Evolutionary conservation across 805 yeast species (phyloP).

Genomic region (Sugiyamaella smithiae): DNA sequence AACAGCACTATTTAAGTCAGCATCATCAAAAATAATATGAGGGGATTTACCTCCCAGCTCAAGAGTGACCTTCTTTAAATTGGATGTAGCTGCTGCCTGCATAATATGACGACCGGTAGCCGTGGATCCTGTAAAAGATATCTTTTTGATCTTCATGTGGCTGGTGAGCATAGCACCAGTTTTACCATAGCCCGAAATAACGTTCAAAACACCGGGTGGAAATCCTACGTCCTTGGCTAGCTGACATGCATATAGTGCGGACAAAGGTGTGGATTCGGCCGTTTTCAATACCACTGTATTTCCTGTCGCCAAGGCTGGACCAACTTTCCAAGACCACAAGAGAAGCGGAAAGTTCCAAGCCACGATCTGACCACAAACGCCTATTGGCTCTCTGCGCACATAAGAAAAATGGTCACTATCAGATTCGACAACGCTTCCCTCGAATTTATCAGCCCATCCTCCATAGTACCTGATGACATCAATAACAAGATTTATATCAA

Average conservation of each 20-base stretch:
- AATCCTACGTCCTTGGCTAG: conserved; percentile 63
- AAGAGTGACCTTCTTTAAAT: conserved; percentile 83
- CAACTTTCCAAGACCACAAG: conserved; percentile 79
- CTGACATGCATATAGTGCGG: conserved; percentile 58
- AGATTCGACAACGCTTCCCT: conserved; percentile 60
- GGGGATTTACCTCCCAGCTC: conserved; percentile 98
- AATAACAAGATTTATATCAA: conserved; percentile 57
- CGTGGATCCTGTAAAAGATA: conserved; percentile 94
- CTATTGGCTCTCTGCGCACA: conserved; percentile 65
- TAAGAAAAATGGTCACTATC: conserved; percentile 61
- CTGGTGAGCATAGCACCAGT: conserved; percentile 64
- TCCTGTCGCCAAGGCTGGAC: conserved; percentile 81
- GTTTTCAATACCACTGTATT: conserved; percentile 70
- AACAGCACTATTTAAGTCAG: conserved; percentile 72
- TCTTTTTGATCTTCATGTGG: conserved; percentile 69
- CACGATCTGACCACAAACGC: conserved; percentile 66
- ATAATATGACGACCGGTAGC: conserved; percentile 81
- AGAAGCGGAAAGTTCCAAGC: conserved; percentile 73
- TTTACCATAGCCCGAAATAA: conserved; percentile 67
- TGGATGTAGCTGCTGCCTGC: conserved; percentile 65
- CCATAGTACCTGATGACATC: conserved; percentile 62
- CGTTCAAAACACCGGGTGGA: conserved; percentile 73
- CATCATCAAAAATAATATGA: conserved; percentile 81
- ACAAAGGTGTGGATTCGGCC: conserved; percentile 73
- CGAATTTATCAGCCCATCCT: conserved; percentile 71